Evolutionary conservation across 768 basidiomycete genomes (phyloP).

Genomic region (Suillus discolor): DNA sequence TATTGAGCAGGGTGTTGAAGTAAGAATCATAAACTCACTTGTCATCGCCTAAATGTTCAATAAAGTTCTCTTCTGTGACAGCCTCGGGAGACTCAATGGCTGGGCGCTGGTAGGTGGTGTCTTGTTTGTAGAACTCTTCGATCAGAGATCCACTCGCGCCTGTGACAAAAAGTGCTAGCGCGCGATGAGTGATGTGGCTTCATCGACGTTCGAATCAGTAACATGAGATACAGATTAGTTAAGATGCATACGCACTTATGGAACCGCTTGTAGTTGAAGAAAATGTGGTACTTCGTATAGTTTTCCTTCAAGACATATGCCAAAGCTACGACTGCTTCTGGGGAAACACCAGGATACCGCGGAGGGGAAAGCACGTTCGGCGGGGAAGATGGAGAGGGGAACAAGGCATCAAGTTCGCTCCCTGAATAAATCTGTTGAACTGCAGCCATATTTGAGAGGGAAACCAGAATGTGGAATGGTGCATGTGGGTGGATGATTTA

Average conservation of each 20-base stretch:
- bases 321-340: slow-evolving; percentile 32
- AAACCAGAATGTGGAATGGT: not conserved
- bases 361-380: slow-evolving; percentile 7
- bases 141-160: slow-evolving; percentile 27
- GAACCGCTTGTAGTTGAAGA: slow-evolving; percentile 45
- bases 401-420: slow-evolving; percentile 10
- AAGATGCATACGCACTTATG: slow-evolving; percentile 48
- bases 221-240: not conserved
- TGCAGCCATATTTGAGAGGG: not conserved
- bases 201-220: not conserved
- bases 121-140: slow-evolving; percentile 28
- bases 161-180: slow-evolving; percentile 29
- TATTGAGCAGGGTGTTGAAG: not conserved
- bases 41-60: slow-evolving; percentile 27
- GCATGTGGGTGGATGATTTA: not conserved
- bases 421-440: not conserved
- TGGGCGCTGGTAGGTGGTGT: slow-evolving; percentile 24
- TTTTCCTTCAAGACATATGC: slow-evolving; percentile 46
- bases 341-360: slow-evolving; percentile 15
- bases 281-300: slow-evolving; percentile 49
- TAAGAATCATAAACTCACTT: slow-evolving; percentile 17
- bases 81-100: slow-evolving; percentile 24
- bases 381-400: slow-evolving; percentile 13
- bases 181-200: slow-evolving; percentile 34
- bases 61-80: slow-evolving; percentile 27